Conservation (phyloP, 176 grass and related monocot species). For the barley (Hordeum vulgare) region MorexV3_pseudomolecules_assembly NC_058524.1:608910924-608911423, state of each 20-base stretch:
- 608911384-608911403: too few species aligned
- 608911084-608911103: too few species aligned
- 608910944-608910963: too few species aligned
- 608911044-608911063: not conserved
- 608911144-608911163: too few species aligned
- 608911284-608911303: slow-evolving; percentile 55
- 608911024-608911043: not conserved
- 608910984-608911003: too few species aligned
- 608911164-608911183: too few species aligned
- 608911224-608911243: slow-evolving; percentile 61
- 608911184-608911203: too few species aligned
- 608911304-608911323: slow-evolving; percentile 53
- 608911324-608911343: slow-evolving; percentile 34
- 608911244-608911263: slow-evolving; percentile 51
- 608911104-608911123: too few species aligned
- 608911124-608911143: too few species aligned
- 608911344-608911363: slow-evolving; percentile 31
- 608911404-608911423: too few species aligned
- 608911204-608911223: too few species aligned
- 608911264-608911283: slow-evolving; percentile 74
- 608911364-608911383: not conserved
- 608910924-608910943: not conserved
- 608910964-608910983: too few species aligned
- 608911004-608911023: not conserved
- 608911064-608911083: not conserved